These are phyloP conservation scores for Pythium oligandrum DNA, from an alignment of 352 stramenopile genomes.

Conservation along the genomic window DNA sequence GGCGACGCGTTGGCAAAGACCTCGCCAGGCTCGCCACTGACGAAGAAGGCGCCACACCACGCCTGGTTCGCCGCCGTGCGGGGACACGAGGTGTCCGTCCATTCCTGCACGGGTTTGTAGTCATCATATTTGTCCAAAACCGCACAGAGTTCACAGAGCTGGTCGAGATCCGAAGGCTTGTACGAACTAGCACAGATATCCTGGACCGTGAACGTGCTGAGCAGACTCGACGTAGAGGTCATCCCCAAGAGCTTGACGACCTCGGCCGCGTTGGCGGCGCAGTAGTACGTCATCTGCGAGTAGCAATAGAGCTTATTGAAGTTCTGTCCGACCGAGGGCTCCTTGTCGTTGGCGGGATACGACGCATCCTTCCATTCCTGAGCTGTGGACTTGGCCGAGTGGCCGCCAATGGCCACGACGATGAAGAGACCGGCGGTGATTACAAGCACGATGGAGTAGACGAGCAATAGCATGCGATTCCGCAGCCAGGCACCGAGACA, in stretches of 20 bases:
- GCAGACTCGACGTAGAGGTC: slow-evolving; percentile 37
- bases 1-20: slow-evolving; percentile 38
- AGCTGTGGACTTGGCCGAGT: slow-evolving; percentile 52
- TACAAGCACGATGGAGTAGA: slow-evolving; percentile 66
- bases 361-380: slow-evolving; percentile 29
- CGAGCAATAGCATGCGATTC: slow-evolving; percentile 60
- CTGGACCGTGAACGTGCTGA: slow-evolving; percentile 58
- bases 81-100: slow-evolving; percentile 52
- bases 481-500: slow-evolving; percentile 68
- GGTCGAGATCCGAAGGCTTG: slow-evolving; percentile 37
- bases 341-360: slow-evolving; percentile 47
- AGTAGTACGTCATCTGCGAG: slow-evolving; percentile 79
- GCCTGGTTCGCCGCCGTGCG: slow-evolving; percentile 45
- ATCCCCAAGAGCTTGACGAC: slow-evolving; percentile 19
- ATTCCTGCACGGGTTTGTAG: slow-evolving; percentile 64
- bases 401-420: slow-evolving; percentile 51
- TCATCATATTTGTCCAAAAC: slow-evolving; percentile 44
- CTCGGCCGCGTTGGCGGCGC: slow-evolving; percentile 16
- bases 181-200: slow-evolving; percentile 34
- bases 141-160: slow-evolving; percentile 57
- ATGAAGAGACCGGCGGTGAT: slow-evolving; percentile 59
- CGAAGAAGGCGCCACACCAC: slow-evolving; percentile 70
- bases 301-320: slow-evolving; percentile 84
- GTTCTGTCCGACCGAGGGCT: slow-evolving; percentile 43
- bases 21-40: slow-evolving; percentile 26